Evolutionary conservation across 345 rosid species (phyloP), one percentile per base, ranked within the genome.

Genomic region (Pistacia atlantica): DNA sequence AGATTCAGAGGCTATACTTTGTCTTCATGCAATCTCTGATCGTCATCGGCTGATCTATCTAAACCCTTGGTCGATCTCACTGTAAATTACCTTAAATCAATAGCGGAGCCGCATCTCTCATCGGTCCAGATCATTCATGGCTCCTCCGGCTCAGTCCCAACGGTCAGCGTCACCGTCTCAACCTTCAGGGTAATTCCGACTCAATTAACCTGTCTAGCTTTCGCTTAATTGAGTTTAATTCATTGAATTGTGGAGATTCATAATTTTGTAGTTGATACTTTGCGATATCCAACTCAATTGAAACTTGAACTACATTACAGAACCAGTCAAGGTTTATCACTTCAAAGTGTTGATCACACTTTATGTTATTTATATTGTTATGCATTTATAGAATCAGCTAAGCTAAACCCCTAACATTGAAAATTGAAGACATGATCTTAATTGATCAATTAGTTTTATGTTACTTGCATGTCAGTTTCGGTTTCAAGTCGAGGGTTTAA

Each of bases 91-190:
- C n/a, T 46, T 61, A 25, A 68, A 25, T 25, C 4, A 65, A 18
- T 31, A 3, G 65, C 37, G 8, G 22, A 58, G 69, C 59, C 69
- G 52, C 37, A 55, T n/a, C 72, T 74, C 18, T 61, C 65, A 0
- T 72, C 11, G 2, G 35, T 66, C 33, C 58, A 46, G 49, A 75
- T 83, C 79, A 49, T 67, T 80, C 77, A 96, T 96, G 99, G 87
- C 97, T 83, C 98, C 99, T 83, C 97, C 97, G 66, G 83, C 92
- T 65, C 86, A 80, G 67, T 84, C 97, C n/a, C 88, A 89, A 77
- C 92, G 95, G 74, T 90, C 90, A 77, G 82, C 92, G 18, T 96
- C 99, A 33, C 97, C 97, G 68, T 93, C 99, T 49, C 98, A 96
- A 68, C 99, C 99, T 72, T 96, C 99, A 66, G 98, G 98, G 99